phyloP scores from a whole-genome alignment of 192 early-diverging fungal species.

The Obelidium mucronatum region DNA sequence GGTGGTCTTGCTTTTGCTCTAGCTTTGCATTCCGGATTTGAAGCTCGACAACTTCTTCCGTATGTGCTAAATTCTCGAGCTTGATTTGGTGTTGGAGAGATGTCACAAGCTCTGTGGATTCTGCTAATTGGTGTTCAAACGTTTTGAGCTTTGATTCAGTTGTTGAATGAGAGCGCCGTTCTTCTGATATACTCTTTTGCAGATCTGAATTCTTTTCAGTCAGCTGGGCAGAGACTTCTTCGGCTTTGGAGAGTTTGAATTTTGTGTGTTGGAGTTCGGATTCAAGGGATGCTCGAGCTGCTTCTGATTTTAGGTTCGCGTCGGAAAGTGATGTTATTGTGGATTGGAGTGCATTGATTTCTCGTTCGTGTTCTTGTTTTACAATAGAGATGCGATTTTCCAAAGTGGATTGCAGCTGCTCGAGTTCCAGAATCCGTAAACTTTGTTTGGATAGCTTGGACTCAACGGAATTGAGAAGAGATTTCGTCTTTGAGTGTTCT shows the following conservation, averaged over 20 bases:
- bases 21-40: not conserved
- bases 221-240: not conserved
- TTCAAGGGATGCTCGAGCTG: not conserved
- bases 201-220: not conserved
- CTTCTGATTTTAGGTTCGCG: not conserved
- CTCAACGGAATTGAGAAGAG: not conserved
- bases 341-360: not conserved
- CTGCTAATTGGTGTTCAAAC: not conserved
- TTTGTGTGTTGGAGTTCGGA: not conserved
- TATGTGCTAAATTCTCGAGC: not conserved
- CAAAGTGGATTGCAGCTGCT: constrained; percentile 1
- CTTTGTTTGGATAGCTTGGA: not conserved
- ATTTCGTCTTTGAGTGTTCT: not conserved
- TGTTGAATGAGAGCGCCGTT: not conserved
- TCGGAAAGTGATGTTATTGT: not conserved
- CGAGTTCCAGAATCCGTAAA: not conserved
- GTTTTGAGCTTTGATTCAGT: not conserved
- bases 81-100: not conserved
- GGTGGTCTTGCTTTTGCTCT: not conserved
- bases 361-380: not conserved
- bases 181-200: not conserved
- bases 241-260: not conserved
- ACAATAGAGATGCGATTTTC: not conserved
- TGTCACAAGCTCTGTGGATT: not conserved
- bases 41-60: not conserved